phyloP scores from a whole-genome alignment of 148 eudicot genomes.

The Talinum fruticosum region DNA sequence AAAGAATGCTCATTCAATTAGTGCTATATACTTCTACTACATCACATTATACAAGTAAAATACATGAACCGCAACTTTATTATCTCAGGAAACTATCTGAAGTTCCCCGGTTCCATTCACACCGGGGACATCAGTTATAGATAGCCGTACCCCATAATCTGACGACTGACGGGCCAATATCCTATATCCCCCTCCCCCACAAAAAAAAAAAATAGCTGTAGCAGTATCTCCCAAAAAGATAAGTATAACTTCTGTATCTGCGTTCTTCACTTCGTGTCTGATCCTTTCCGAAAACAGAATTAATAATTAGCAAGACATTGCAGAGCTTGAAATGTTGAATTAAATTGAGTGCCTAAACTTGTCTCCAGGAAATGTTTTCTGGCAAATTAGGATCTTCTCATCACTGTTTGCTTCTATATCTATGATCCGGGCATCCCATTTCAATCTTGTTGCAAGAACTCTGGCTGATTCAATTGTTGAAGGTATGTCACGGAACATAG shows the following conservation, averaged over 20 bases:
- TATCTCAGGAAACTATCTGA: background rate
- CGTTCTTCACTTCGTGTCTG: background rate
- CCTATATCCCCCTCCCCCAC: background rate
- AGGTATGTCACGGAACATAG: slow-evolving; percentile 56
- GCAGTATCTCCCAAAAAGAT: too few species aligned
- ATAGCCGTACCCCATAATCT: background rate
- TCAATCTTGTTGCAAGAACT: slow-evolving; percentile 49
- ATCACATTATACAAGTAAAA: slow-evolving; percentile 7
- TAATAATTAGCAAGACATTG: background rate
- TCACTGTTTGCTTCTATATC: slow-evolving; percentile 64
- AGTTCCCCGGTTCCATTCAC: background rate
- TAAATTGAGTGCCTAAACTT: slow-evolving; percentile 20
- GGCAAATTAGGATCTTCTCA: slow-evolving; percentile 69
- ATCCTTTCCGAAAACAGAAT: background rate
- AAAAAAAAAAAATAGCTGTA: slow-evolving; percentile 1
- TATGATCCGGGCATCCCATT: slow-evolving; percentile 80
- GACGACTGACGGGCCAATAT: background rate
- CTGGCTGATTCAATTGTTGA: slow-evolving; percentile 62
- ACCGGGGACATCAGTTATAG: background rate
- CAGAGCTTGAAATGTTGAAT: background rate
- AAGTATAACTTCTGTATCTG: too few species aligned
- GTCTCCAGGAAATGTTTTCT: slow-evolving; percentile 52
- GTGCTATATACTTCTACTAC: background rate
- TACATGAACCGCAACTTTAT: background rate
- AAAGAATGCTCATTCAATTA: slow-evolving; percentile 11